Evolutionary conservation across 2,329 filamentous ascomycete genomes (phyloP).

Genomic region (Talaromyces sp.): DNA sequence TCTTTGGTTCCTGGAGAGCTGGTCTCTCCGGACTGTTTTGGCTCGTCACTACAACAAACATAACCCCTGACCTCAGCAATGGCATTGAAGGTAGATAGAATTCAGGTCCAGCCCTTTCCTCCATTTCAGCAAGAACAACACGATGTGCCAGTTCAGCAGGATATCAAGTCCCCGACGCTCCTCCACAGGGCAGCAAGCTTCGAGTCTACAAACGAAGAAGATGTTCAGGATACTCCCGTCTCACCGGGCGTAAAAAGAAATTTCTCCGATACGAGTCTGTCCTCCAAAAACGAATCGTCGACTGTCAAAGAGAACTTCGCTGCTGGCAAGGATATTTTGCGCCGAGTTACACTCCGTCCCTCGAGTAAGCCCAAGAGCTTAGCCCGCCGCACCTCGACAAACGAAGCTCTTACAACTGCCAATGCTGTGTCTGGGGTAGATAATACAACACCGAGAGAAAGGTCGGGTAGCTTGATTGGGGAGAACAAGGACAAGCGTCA

Average conservation of each 20-base stretch:
- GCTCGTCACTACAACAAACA: neutral
- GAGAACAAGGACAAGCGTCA: conserved; percentile 8
- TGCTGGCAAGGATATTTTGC: conserved; percentile 43
- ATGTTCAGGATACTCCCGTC: conserved; percentile 29
- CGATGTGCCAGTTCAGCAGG: neutral
- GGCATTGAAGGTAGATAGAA: conserved; percentile 29
- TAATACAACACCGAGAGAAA: conserved; percentile 2
- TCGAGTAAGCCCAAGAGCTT: conserved; percentile 33
- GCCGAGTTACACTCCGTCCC: conserved; percentile 41
- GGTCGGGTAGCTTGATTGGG: neutral
- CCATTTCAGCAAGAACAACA: conserved; percentile 22
- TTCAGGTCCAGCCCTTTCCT: conserved; percentile 23
- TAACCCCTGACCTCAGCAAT: conserved; percentile 26
- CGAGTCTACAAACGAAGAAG: conserved; percentile 51
- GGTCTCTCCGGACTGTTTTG: conserved; percentile 37
- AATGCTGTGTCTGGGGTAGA: neutral
- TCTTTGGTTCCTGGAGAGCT: conserved; percentile 41
- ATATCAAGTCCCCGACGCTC: conserved; percentile 20
- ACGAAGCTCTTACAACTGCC: neutral
- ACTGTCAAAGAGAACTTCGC: conserved; percentile 39
- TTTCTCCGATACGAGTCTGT: conserved; percentile 50
- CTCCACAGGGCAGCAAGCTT: conserved; percentile 60
- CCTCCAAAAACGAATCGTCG: conserved; percentile 35
- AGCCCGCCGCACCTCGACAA: conserved; percentile 26
- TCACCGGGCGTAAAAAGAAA: conserved; percentile 48